phyloP scores from a whole-genome alignment of 2,329 filamentous ascomycete genomes.

The Claviceps lovelessii region DNA sequence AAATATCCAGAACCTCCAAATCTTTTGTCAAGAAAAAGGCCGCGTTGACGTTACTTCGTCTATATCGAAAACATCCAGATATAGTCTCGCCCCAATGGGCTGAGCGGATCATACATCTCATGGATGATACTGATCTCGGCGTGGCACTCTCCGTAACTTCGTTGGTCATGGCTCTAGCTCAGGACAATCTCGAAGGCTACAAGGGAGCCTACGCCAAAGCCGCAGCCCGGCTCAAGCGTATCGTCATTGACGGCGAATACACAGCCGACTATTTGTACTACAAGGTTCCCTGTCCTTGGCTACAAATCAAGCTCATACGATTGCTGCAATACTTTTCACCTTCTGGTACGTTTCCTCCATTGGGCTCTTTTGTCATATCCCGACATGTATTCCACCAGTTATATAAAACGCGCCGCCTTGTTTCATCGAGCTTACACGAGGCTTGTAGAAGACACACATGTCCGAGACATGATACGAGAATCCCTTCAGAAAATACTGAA shows the following conservation, averaged over 20 bases:
- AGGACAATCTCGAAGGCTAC: constrained; percentile 90
- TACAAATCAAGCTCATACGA: constrained; percentile 86
- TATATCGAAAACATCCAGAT: constrained; percentile 87
- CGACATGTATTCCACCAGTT: too few species aligned
- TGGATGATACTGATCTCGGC: constrained; percentile 91
- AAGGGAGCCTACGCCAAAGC: constrained; percentile 90
- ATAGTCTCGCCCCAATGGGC: constrained; percentile 96
- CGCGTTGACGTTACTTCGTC: constrained; percentile 74
- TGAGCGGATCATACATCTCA: constrained; percentile 93
- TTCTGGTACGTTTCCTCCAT: constrained; percentile 46
- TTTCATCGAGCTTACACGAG: background rate
- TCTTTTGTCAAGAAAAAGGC: constrained; percentile 99
- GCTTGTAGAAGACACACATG: constrained; percentile 67
- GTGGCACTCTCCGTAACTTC: constrained; percentile 93
- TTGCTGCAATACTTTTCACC: constrained; percentile 93
- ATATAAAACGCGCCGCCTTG: background rate
- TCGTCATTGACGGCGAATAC: constrained; percentile 82
- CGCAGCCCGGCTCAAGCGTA: constrained; percentile 73
- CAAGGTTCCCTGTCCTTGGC: constrained; percentile 98
- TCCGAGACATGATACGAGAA: constrained; percentile 81
- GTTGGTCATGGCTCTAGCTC: constrained; percentile 81
- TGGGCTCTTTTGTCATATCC: background rate
- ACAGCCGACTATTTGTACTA: constrained; percentile 92
- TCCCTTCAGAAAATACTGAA: constrained; percentile 85
- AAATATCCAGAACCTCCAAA: constrained; percentile 49